A percentile compares a stretch with the other conserved stretches of the same genome.
Conservation (phyloP, 345 rosid genomes). For the Leavenworthia alabamica region DNA sequence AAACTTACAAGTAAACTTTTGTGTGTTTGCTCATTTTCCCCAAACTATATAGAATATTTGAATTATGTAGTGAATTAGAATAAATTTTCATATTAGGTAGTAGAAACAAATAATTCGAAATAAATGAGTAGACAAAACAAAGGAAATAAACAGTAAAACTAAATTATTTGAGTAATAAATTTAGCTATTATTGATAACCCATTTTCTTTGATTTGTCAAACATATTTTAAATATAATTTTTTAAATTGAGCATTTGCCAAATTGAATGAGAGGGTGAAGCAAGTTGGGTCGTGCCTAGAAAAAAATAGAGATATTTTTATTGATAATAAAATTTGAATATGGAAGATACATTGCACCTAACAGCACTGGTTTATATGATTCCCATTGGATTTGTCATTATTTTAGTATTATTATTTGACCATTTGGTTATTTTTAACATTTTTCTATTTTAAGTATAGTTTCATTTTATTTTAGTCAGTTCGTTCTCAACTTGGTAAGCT, state of each 20-base stretch:
- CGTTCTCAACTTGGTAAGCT: conserved; percentile 24
- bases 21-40: neutral
- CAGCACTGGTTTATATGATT: conserved; percentile 14
- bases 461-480: neutral
- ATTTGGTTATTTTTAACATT: conserved; percentile 5
- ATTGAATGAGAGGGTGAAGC: neutral
- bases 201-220: too few relatives aligned
- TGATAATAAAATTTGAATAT: conserved; percentile 1
- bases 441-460: conserved; percentile 11
- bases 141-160: too few relatives aligned
- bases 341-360: conserved; percentile 27
- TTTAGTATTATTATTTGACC: conserved; percentile 22
- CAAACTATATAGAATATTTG: neutral
- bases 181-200: too few relatives aligned
- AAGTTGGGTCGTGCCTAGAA: conserved; percentile 12
- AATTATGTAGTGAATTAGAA: neutral
- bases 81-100: too few relatives aligned
- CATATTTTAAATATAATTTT: too few relatives aligned
- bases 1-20: neutral
- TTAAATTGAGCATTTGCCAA: neutral
- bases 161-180: too few relatives aligned
- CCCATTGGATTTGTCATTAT: conserved; percentile 12
- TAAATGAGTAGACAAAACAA: too few relatives aligned
- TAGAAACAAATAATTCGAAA: too few relatives aligned
- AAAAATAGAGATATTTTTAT: neutral